Evolutionary conservation across 148 eudicot species (phyloP), one percentile per base, ranked within the genome.

Genomic region (Pouteria glomerata): DNA sequence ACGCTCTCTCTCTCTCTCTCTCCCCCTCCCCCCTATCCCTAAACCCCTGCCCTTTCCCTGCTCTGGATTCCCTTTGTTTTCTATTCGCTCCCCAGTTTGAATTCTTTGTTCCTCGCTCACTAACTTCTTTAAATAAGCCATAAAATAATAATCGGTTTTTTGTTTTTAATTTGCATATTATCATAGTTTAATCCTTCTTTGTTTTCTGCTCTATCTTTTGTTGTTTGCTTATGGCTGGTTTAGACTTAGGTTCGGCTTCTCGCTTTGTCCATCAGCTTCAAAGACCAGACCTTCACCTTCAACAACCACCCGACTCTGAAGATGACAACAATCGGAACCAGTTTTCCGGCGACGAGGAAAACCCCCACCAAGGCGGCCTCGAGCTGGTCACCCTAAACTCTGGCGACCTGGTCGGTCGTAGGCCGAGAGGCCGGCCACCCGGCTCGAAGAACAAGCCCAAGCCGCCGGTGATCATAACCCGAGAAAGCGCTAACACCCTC

Each of bases 401-500:
- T 7, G 85, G 78, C 15, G 76, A 62, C 23, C 1, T 73, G 33
- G 68, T 50, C 1, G 78, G 64, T 8, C 88, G 88, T 6, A 69
- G 88, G 26, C 81, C 83, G 0, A 68, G 85, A 12, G 88, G 88
- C 15, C 80, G 88, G 2, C 88, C 88, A 0, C 73, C 84, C 0
- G 87, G 87, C 6, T 83, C 87, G 10, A 83, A 83, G 56, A 83
- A 83, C 80, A 84, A 84, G 79, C 83, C 83, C 0, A 82, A 85
- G 58, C 88, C 88, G 0, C 88, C 85, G 5, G 82, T 85, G 16
- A 85, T 85, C 76, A 85, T 85, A 16, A 82, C 85, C 33, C 61
- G 85, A 4, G 88, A 85, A 21, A 82, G 88, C 61, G 85, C 88
- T 0, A 85, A 85, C 80, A 82, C 88, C 2, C 88, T 85, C 29